A percentile compares a stretch with the other conserved stretches of the same genome.
phyloP scores from a whole-genome alignment of 2,329 filamentous ascomycete genomes.

The Epicoccum sorghinum region DNA sequence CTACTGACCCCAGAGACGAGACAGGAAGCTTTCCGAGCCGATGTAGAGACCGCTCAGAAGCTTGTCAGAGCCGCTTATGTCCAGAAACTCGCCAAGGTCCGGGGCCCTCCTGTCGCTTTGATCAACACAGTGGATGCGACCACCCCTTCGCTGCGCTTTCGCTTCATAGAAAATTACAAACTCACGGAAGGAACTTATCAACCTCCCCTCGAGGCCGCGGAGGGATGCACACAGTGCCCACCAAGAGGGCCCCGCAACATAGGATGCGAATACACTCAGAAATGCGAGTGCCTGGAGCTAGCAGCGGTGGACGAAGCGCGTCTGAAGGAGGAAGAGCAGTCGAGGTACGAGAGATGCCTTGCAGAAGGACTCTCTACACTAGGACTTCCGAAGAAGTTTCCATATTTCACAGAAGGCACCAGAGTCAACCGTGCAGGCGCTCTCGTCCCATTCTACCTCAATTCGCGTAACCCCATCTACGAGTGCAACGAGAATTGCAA shows the following conservation, averaged over 20 bases:
- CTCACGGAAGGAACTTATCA: constrained; percentile 64
- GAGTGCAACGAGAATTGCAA: constrained; percentile 77
- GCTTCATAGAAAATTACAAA: constrained; percentile 69
- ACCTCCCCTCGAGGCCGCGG: constrained; percentile 66
- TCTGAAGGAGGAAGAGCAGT: constrained; percentile 37
- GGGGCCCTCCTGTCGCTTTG: constrained; percentile 59
- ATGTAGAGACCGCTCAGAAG: constrained; percentile 39
- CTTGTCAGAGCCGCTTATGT: constrained; percentile 50
- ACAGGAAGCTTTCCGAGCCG: constrained; percentile 31
- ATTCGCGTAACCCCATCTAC: constrained; percentile 65
- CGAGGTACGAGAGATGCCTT: constrained; percentile 24
- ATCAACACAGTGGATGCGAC: constrained; percentile 66
- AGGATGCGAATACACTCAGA: constrained; percentile 67
- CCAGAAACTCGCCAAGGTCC: constrained; percentile 32
- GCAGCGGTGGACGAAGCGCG: constrained; percentile 56
- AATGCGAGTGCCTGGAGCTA: constrained; percentile 72
- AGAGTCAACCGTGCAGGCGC: constrained; percentile 34
- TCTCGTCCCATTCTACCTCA: constrained; percentile 52
- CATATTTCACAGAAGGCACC: constrained; percentile 59
- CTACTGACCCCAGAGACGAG: constrained; percentile 49
- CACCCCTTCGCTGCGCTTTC: constrained; percentile 66
- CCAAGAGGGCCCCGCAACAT: constrained; percentile 58
- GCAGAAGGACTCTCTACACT: constrained; percentile 34
- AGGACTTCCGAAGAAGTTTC: constrained; percentile 60
- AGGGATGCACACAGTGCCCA: constrained; percentile 69